phyloP scores from a whole-genome alignment of 192 early-diverging fungal genomes.

The Diversispora eburnea region DNA sequence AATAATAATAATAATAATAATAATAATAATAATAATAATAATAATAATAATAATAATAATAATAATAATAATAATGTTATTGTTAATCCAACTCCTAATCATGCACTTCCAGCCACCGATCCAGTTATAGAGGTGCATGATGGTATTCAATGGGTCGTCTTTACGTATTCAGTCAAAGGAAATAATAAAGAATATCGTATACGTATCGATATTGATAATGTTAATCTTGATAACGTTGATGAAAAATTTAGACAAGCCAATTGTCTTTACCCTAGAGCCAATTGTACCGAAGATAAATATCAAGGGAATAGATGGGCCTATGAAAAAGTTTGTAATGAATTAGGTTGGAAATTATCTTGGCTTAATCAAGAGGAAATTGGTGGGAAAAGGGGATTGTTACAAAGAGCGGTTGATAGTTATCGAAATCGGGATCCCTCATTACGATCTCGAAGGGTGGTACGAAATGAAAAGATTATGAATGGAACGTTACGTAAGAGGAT shows the following conservation, averaged over 20 bases:
- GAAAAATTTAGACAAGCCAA: slow-evolving; percentile 65
- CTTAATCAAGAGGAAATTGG: slow-evolving; percentile 64
- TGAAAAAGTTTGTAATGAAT: slow-evolving; percentile 80
- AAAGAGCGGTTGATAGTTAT: slow-evolving; percentile 81
- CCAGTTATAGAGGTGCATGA: slow-evolving; percentile 39
- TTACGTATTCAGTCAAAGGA: slow-evolving; percentile 68
- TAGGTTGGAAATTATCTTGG: slow-evolving; percentile 82
- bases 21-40: too few relatives aligned
- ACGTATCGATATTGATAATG: slow-evolving; percentile 69
- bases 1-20: too few relatives aligned
- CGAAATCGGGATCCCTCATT: slow-evolving; percentile 66
- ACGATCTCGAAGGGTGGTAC: slow-evolving; percentile 67
- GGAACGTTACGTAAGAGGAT: slow-evolving; percentile 49
- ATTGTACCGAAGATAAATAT: slow-evolving; percentile 57
- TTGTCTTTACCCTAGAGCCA: slow-evolving; percentile 83
- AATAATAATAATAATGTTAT: neutral
- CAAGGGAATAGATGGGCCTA: slow-evolving; percentile 82
- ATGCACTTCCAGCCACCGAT: slow-evolving; percentile 28
- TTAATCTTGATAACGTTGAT: slow-evolving; percentile 44
- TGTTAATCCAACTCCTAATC: slow-evolving; percentile 7
- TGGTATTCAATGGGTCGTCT: slow-evolving; percentile 65
- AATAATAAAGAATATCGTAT: slow-evolving; percentile 56
- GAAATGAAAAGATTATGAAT: slow-evolving; percentile 67
- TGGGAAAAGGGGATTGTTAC: slow-evolving; percentile 73
- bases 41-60: too few relatives aligned